Conservation (phyloP, 257 asterid genomes). For the Nicotiana tomentosiformis region DNA sequence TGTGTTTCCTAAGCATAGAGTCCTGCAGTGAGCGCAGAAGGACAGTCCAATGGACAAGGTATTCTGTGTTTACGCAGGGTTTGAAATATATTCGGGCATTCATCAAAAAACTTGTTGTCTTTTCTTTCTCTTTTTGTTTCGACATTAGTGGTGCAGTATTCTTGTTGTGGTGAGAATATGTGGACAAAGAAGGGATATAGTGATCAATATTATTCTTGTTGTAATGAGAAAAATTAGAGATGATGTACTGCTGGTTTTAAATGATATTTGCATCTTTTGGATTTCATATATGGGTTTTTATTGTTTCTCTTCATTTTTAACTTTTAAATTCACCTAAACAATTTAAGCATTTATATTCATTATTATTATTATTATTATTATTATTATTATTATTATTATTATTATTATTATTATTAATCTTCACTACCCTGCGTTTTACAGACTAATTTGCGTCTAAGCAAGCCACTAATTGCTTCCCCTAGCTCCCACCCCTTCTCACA, state of each 20-base stretch:
- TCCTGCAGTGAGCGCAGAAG: background rate
- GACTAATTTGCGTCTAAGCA: no score
- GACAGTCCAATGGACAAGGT: background rate
- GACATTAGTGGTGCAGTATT: background rate
- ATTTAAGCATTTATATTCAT: no score
- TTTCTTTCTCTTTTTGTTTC: background rate
- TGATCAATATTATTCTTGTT: background rate
- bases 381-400: no score
- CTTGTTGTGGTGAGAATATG: background rate
- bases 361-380: no score
- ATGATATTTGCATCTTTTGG: background rate
- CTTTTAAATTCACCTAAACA: no score
- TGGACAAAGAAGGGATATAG: background rate
- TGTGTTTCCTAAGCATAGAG: background rate
- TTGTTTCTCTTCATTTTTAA: background rate
- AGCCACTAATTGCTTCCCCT: no score
- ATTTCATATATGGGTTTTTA: background rate
- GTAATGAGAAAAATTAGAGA: background rate
- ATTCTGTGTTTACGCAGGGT: no score
- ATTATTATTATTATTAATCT: no score
- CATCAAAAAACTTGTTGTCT: background rate
- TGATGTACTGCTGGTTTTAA: background rate
- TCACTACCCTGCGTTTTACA: no score
- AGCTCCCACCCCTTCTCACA: no score
- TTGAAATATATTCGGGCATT: no score